Evolutionary conservation across 75 land plant genomes (phyloP).

Genomic region (Selaginella moellendorffii): DNA sequence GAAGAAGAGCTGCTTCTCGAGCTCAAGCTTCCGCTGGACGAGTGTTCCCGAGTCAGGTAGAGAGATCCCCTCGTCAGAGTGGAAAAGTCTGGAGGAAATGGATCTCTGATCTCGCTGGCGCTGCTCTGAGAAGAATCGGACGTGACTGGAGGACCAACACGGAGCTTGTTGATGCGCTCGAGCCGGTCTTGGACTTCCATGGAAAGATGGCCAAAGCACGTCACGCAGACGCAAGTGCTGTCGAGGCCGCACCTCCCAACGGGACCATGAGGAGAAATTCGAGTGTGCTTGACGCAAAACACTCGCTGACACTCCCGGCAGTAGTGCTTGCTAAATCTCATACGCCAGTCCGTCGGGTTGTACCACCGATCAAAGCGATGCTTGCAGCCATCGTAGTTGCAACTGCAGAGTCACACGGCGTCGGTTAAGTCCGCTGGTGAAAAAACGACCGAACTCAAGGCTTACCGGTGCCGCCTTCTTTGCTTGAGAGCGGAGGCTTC

Average conservation of each 20-base stretch:
- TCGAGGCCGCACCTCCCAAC: slow-evolving; percentile 28
- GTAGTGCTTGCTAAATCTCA: slow-evolving; percentile 26
- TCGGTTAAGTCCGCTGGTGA: neutral
- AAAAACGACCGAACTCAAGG: neutral
- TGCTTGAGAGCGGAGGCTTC: no score
- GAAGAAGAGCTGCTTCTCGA: neutral
- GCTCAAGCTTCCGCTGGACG: no score
- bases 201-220: slow-evolving; percentile 15
- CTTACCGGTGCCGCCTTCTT: neutral
- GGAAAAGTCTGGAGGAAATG: neutral
- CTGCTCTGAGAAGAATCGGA: slow-evolving; percentile 10
- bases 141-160: slow-evolving; percentile 21
- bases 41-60: no score
- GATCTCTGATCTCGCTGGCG: slow-evolving; percentile 6
- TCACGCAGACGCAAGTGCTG: slow-evolving; percentile 20
- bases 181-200: slow-evolving; percentile 15
- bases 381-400: slow-evolving; percentile 28
- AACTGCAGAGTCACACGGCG: slow-evolving; percentile 20
- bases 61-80: no score
- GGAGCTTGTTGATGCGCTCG: slow-evolving; percentile 23
- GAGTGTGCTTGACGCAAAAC: slow-evolving; percentile 31
- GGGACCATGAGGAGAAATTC: slow-evolving; percentile 29
- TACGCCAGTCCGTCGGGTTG: slow-evolving; percentile 21
- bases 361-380: slow-evolving; percentile 29
- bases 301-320: slow-evolving; percentile 32